These are phyloP conservation scores for Coemansia umbellata DNA, from an alignment of 192 early-diverging fungal genomes.

Conservation along the genomic window DNA sequence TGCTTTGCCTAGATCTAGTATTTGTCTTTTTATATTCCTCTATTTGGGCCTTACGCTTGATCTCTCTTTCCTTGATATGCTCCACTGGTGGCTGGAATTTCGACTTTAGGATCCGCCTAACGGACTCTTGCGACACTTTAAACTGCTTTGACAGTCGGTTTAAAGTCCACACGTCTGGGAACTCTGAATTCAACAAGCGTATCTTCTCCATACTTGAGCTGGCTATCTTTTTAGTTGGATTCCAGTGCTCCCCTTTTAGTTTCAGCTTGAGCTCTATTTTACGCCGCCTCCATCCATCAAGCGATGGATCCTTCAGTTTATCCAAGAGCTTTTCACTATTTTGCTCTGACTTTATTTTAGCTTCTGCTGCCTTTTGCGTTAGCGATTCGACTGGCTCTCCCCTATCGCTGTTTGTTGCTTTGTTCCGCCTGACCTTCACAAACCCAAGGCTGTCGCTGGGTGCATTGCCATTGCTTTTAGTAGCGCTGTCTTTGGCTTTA, in stretches of 20 bases:
- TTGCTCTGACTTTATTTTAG: constrained; percentile 17
- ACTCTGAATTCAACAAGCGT: constrained; percentile 39
- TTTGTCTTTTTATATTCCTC: constrained; percentile 15
- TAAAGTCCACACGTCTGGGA: constrained; percentile 48
- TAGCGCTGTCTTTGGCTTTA: not conserved
- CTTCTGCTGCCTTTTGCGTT: constrained; percentile 15
- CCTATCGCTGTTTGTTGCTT: not conserved
- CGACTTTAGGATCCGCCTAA: constrained; percentile 55
- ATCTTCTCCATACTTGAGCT: constrained; percentile 48
- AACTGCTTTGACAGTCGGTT: constrained; percentile 50
- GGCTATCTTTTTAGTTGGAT: constrained; percentile 38
- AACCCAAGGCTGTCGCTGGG: constrained; percentile 3
- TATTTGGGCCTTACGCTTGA: constrained; percentile 38
- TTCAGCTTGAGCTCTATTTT: constrained; percentile 50
- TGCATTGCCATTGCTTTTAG: not conserved
- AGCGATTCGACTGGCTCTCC: constrained; percentile 10
- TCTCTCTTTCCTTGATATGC: constrained; percentile 37
- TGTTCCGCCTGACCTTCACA: constrained; percentile 14
- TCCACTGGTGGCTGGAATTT: constrained; percentile 34
- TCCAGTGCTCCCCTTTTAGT: constrained; percentile 22
- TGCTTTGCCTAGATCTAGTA: too few relatives aligned
- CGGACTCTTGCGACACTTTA: constrained; percentile 51
- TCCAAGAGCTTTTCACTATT: constrained; percentile 10
- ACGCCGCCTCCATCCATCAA: constrained; percentile 44
- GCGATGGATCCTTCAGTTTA: constrained; percentile 15